A percentile compares a stretch with the other conserved stretches of the same genome.
These are phyloP conservation scores for Fusarium aywerte DNA, from an alignment of 2,329 filamentous ascomycete genomes.

Conservation along the genomic window DNA sequence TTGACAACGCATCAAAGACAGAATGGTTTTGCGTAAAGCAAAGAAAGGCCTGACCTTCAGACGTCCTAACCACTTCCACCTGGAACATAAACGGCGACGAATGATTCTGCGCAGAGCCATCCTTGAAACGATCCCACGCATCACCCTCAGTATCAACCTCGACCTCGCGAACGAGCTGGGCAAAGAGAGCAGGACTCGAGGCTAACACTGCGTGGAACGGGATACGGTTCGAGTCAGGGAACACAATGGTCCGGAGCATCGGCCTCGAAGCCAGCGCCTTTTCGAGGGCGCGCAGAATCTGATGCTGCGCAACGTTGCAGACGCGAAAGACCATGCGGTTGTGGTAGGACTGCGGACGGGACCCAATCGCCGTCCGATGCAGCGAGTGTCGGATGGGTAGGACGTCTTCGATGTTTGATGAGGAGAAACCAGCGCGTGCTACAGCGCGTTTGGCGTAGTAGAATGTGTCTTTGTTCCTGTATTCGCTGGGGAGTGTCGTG, in stretches of 20 bases:
- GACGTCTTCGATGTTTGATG: slow-evolving; percentile 45
- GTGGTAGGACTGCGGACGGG: slow-evolving; percentile 51
- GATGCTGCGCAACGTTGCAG: slow-evolving; percentile 21
- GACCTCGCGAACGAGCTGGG: slow-evolving; percentile 42
- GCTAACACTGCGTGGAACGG: slow-evolving; percentile 48
- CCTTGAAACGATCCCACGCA: slow-evolving; percentile 33
- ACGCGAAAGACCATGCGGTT: slow-evolving; percentile 50
- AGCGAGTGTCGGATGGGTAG: slow-evolving; percentile 48
- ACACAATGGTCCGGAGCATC: slow-evolving; percentile 48
- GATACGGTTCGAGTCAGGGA: slow-evolving; percentile 21
- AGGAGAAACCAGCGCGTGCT: slow-evolving; percentile 30
- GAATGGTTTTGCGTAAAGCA: slow-evolving; percentile 51
- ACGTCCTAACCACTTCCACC: slow-evolving; percentile 41
- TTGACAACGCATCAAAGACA: slow-evolving; percentile 50
- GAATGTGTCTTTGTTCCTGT: slow-evolving; percentile 11
- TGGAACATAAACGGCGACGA: slow-evolving; percentile 49
- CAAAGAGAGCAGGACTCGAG: slow-evolving; percentile 38
- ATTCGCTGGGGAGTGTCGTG: background rate
- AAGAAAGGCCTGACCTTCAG: slow-evolving; percentile 38
- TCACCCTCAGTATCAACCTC: slow-evolving; percentile 39
- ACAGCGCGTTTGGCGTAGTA: slow-evolving; percentile 20
- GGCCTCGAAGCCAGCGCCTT: slow-evolving; percentile 44
- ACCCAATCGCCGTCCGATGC: slow-evolving; percentile 47
- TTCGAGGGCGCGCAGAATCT: slow-evolving; percentile 46
- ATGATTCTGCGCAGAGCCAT: slow-evolving; percentile 31